These are phyloP conservation scores for Kondoa malvinella DNA, from an alignment of 768 basidiomycete genomes.

Conservation along the genomic window DNA sequence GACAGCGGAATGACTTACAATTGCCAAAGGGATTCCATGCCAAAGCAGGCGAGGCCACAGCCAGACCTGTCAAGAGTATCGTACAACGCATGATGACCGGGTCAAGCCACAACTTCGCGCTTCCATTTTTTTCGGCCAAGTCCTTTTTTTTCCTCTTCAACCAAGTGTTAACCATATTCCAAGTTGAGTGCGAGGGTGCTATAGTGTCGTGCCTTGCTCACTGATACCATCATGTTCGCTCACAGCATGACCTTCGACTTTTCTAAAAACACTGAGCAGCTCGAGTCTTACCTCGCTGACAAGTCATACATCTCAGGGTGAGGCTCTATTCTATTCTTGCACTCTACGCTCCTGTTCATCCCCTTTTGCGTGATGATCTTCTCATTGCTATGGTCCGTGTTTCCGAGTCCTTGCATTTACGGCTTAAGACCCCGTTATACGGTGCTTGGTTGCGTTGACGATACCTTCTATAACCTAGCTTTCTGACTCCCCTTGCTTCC, in stretches of 20 bases:
- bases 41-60: not conserved
- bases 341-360: slow-evolving; percentile 20
- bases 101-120: no score
- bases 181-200: no score
- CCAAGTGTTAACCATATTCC: no score
- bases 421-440: slow-evolving; percentile 62
- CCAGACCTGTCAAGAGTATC: not conserved
- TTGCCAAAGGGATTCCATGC: not conserved
- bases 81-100: not conserved
- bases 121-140: no score
- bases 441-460: slow-evolving; percentile 42
- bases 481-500: slow-evolving; percentile 41
- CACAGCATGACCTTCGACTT: not conserved
- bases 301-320: slow-evolving; percentile 85
- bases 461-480: slow-evolving; percentile 46
- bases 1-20: not conserved
- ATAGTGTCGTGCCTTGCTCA: not conserved
- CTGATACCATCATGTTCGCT: not conserved
- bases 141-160: no score
- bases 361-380: slow-evolving; percentile 43
- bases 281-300: slow-evolving; percentile 71
- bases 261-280: slow-evolving; percentile 23
- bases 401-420: slow-evolving; percentile 46
- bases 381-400: slow-evolving; percentile 81
- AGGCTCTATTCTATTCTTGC: slow-evolving; percentile 31